These are phyloP conservation scores for Elaeis oleifera DNA, from an alignment of 202 grass and related monocot species.

Conservation along the genomic window DNA sequence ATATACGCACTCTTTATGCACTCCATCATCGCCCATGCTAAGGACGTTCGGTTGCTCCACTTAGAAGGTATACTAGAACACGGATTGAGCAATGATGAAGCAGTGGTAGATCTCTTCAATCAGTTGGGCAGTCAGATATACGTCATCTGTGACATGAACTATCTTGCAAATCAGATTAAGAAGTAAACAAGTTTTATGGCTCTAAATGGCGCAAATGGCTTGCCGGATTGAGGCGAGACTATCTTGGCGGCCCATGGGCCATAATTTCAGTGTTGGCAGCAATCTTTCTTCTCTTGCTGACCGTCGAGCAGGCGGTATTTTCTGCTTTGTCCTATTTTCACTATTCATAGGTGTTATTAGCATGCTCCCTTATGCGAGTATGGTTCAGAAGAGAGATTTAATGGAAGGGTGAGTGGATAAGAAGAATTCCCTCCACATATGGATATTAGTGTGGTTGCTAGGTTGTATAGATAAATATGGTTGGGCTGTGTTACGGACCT, in stretches of 20 bases:
- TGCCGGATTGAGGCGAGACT: constrained; percentile 8
- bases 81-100: not conserved
- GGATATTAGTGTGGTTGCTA: not conserved
- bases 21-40: too few relatives aligned
- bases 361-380: too few relatives aligned
- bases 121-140: not conserved
- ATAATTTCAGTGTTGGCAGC: not conserved
- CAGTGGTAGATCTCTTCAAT: not conserved
- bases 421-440: too few relatives aligned
- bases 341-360: too few relatives aligned
- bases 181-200: not conserved
- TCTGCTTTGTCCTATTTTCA: too few relatives aligned
- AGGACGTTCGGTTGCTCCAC: constrained; percentile 9
- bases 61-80: not conserved
- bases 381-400: too few relatives aligned
- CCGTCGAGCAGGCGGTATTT: too few relatives aligned
- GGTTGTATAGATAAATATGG: not conserved
- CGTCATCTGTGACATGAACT: not conserved
- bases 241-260: constrained; percentile 11
- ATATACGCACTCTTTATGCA: too few relatives aligned
- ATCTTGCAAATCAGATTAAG: not conserved
- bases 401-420: too few relatives aligned
- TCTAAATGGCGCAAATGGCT: not conserved
- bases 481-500: not conserved
- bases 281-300: too few relatives aligned